Percentiles rank a stretch among this genome's conserved stretches.
Evolutionary conservation across 169 alveolate species (phyloP).

Genomic region (Plasmodium chabaudi): DNA sequence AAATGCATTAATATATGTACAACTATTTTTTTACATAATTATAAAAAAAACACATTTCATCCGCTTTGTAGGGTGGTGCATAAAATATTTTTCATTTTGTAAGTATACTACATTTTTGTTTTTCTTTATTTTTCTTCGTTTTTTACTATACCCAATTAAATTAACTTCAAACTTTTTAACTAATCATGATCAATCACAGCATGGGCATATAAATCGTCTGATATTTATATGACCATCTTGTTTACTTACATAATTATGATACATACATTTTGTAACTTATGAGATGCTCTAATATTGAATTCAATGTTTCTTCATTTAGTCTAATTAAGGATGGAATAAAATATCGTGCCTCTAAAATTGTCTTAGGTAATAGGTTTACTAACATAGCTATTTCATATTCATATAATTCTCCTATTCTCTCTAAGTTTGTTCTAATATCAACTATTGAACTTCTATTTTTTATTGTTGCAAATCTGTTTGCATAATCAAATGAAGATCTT

Average conservation of each 20-base stretch:
- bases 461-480: slow-evolving; percentile 82
- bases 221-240: too few species aligned
- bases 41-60: too few species aligned
- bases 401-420: slow-evolving; percentile 89
- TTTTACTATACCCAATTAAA: too few species aligned
- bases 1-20: too few species aligned
- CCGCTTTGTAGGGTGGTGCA: too few species aligned
- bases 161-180: too few species aligned
- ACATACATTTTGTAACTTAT: slow-evolving; percentile 78
- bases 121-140: too few species aligned
- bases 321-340: slow-evolving; percentile 82
- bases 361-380: slow-evolving; percentile 90
- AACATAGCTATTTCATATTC: slow-evolving; percentile 91
- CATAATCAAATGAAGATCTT: slow-evolving; percentile 83
- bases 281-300: slow-evolving; percentile 78
- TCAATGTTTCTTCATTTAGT: slow-evolving; percentile 72
- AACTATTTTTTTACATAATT: too few species aligned
- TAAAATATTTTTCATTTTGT: too few species aligned
- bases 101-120: too few species aligned
- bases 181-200: too few species aligned
- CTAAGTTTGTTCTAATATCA: slow-evolving; percentile 87
- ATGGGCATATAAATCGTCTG: too few species aligned
- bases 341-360: slow-evolving; percentile 91
- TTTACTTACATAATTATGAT: not conserved
- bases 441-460: slow-evolving; percentile 83